Evolutionary conservation across 2,329 filamentous ascomycete genomes (phyloP).

Genomic region (Trichophyton equinum): DNA sequence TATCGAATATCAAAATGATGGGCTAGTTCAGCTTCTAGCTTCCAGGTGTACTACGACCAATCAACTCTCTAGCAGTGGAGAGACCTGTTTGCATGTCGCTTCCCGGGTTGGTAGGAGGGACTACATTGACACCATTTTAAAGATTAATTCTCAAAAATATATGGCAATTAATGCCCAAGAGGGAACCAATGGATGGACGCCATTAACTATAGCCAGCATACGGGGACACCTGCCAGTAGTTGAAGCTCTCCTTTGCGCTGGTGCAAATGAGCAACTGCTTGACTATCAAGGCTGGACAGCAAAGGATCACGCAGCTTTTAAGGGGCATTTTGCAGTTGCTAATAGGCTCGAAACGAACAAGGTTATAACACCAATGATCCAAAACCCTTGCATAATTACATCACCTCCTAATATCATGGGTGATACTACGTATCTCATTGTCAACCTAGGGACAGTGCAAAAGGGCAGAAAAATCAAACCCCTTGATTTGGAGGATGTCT

Average conservation of each 20-base stretch:
- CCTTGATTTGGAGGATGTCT: constrained; percentile 6
- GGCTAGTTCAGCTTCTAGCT: constrained; percentile 10
- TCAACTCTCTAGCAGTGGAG: constrained; percentile 10
- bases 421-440: constrained; percentile 7
- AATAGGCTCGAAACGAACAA: constrained; percentile 8
- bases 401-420: neutral
- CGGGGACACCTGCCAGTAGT: constrained; percentile 18
- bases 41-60: constrained; percentile 8
- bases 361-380: neutral
- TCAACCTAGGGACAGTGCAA: constrained; percentile 16
- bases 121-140: constrained; percentile 10
- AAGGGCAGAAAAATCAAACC: constrained; percentile 7
- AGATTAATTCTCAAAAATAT: neutral
- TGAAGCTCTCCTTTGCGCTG: constrained; percentile 19
- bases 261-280: constrained; percentile 14
- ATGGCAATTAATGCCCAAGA: constrained; percentile 15
- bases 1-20: constrained; percentile 10
- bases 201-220: constrained; percentile 22
- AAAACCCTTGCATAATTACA: neutral
- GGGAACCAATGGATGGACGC: constrained; percentile 21
- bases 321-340: constrained; percentile 23
- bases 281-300: constrained; percentile 25
- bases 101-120: constrained; percentile 13
- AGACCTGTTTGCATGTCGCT: constrained; percentile 19
- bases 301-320: constrained; percentile 25